phyloP scores from a whole-genome alignment of 495 filamentous ascomycete species.

The Hyaloscypha finlandica region DNA sequence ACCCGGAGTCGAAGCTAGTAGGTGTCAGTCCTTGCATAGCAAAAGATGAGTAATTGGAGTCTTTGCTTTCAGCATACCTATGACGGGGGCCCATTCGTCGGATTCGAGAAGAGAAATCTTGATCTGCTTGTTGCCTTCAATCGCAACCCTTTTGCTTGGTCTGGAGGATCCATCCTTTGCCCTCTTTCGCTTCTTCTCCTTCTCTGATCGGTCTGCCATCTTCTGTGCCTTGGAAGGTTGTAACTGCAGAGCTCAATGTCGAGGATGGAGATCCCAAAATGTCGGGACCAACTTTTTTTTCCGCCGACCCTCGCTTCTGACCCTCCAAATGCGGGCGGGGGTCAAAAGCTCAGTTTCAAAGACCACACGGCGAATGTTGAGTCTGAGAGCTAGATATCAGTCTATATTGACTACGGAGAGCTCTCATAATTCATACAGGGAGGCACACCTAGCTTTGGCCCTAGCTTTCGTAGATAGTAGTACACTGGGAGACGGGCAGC shows the following conservation, averaged over 20 bases:
- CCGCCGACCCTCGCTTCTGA: constrained; percentile 7
- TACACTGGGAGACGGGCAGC: background rate
- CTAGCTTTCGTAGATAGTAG: background rate
- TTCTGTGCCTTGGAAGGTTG: background rate
- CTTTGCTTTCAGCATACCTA: constrained; percentile 50
- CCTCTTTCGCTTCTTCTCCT: constrained; percentile 77
- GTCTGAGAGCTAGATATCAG: background rate
- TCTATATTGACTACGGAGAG: background rate
- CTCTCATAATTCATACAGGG: no score
- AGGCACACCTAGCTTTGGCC: no score
- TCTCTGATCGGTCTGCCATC: constrained; percentile 49
- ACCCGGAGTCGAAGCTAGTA: constrained; percentile 68
- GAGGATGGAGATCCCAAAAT: background rate
- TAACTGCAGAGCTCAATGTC: background rate
- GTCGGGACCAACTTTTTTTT: constrained; percentile 19
- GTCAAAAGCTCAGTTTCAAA: background rate
- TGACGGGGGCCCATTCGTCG: constrained; percentile 60
- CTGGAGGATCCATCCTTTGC: constrained; percentile 51
- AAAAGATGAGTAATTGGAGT: background rate
- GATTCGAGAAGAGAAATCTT: constrained; percentile 59
- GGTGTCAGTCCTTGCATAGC: constrained; percentile 19
- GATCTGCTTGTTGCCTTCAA: constrained; percentile 55
- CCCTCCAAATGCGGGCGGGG: background rate
- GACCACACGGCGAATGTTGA: background rate
- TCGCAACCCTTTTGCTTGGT: constrained; percentile 65